phyloP scores from a whole-genome alignment of 139 green algal species.

The Coelastrella sp. region DNA sequence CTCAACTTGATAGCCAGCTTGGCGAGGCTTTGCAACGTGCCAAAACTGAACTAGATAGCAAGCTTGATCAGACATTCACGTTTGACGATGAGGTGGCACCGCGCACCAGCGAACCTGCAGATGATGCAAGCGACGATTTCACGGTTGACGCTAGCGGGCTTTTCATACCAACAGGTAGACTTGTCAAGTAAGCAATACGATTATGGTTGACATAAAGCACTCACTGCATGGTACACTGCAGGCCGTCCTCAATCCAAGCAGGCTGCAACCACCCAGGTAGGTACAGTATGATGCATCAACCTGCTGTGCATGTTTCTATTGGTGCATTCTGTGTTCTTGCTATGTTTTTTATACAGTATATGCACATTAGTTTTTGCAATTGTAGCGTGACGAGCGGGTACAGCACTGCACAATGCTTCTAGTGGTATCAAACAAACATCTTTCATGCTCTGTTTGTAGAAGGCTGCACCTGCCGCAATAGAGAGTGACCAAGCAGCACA shows the following conservation, averaged over 20 bases:
- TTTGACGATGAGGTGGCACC: not conserved
- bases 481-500: too few species aligned
- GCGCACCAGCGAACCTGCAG: not conserved
- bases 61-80: conserved; percentile 44
- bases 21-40: conserved; percentile 53
- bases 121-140: not conserved
- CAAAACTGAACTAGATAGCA: conserved; percentile 59
- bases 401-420: too few species aligned
- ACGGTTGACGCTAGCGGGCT: conserved; percentile 5
- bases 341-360: too few species aligned
- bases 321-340: too few species aligned
- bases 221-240: not conserved
- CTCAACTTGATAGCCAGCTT: conserved; percentile 43
- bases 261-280: conserved; percentile 33
- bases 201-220: not conserved
- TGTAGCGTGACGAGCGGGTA: too few species aligned
- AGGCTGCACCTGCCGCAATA: too few species aligned
- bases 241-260: not conserved
- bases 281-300: too few species aligned
- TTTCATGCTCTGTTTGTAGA: too few species aligned
- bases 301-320: too few species aligned
- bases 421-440: too few species aligned
- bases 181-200: not conserved
- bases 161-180: conserved; percentile 8
- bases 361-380: too few species aligned